phyloP scores from a whole-genome alignment of 2,329 filamentous ascomycete genomes.

The Fusarium duplospermum region DNA sequence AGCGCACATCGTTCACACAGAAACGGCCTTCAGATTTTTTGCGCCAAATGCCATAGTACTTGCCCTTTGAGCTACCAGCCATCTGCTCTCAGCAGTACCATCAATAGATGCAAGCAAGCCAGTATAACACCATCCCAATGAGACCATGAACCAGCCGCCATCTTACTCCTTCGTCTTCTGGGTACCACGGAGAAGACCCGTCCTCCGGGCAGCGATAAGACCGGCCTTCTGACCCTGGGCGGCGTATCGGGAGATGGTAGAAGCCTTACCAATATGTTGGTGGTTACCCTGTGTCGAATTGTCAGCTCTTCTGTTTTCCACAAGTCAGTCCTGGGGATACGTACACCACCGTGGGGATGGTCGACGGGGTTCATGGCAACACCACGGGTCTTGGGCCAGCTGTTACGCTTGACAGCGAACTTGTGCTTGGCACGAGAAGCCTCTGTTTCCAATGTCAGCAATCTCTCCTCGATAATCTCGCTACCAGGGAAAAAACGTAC shows the following conservation, averaged over 20 bases:
- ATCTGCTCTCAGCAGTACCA: constrained; percentile 60
- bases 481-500: constrained; percentile 62
- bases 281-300: constrained; percentile 83
- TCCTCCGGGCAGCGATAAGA: constrained; percentile 99
- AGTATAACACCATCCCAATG: constrained; percentile 75
- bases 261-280: constrained; percentile 99
- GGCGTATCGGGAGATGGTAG: constrained; percentile 98
- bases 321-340: constrained; percentile 47
- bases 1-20: constrained; percentile 43
- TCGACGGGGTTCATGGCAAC: constrained; percentile 99
- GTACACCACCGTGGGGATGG: constrained; percentile 94
- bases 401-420: constrained; percentile 99
- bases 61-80: constrained; percentile 61
- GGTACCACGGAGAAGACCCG: constrained; percentile 99
- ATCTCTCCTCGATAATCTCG: constrained; percentile 3
- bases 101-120: constrained; percentile 70
- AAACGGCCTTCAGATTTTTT: constrained; percentile 52
- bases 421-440: constrained; percentile 99
- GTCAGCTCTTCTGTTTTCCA: constrained; percentile 52
- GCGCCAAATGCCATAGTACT: constrained; percentile 63
- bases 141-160: constrained; percentile 63
- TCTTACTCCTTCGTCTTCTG: constrained; percentile 99
- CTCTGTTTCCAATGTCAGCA: constrained; percentile 72
- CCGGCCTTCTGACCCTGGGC: constrained; percentile 99
- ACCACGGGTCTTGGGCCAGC: constrained; percentile 99